These are phyloP conservation scores for Penicillium nucicola DNA, from an alignment of 495 filamentous ascomycete genomes.

Conservation along the genomic window DNA sequence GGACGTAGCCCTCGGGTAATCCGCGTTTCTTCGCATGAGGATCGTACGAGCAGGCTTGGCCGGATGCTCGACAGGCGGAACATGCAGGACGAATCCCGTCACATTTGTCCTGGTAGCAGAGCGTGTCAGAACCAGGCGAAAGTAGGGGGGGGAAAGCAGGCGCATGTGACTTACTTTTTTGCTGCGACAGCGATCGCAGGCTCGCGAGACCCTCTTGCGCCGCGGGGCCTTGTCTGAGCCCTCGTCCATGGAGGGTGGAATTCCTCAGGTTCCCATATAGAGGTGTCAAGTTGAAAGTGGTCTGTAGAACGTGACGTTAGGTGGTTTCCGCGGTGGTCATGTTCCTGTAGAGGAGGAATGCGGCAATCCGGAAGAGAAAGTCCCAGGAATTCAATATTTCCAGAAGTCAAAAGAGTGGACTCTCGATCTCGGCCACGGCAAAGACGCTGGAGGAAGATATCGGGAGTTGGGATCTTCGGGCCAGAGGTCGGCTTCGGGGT, in stretches of 20 bases:
- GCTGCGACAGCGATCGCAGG: constrained; percentile 68
- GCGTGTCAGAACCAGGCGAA: not conserved
- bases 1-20: constrained; percentile 47
- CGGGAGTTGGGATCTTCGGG: constrained; percentile 1
- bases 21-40: constrained; percentile 69
- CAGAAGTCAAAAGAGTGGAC: too few relatives aligned
- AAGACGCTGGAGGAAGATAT: not conserved
- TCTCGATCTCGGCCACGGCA: too few relatives aligned
- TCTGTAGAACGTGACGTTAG: too few relatives aligned
- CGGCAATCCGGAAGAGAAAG: too few relatives aligned
- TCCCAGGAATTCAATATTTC: too few relatives aligned
- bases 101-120: constrained; percentile 55
- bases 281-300: too few relatives aligned
- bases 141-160: not conserved
- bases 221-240: constrained; percentile 43
- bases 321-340: too few relatives aligned
- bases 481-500: constrained; percentile 2
- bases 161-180: constrained; percentile 41
- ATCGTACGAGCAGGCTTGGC: constrained; percentile 64
- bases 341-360: too few relatives aligned
- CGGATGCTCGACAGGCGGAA: constrained; percentile 59
- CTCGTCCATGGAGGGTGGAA: constrained; percentile 44
- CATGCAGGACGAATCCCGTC: constrained; percentile 64
- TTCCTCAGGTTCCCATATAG: constrained; percentile 26
- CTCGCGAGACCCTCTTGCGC: constrained; percentile 65